Base-by-base conservation (phyloP, 495 filamentous ascomycete genomes). In the Penicillium cinerascens region DNA sequence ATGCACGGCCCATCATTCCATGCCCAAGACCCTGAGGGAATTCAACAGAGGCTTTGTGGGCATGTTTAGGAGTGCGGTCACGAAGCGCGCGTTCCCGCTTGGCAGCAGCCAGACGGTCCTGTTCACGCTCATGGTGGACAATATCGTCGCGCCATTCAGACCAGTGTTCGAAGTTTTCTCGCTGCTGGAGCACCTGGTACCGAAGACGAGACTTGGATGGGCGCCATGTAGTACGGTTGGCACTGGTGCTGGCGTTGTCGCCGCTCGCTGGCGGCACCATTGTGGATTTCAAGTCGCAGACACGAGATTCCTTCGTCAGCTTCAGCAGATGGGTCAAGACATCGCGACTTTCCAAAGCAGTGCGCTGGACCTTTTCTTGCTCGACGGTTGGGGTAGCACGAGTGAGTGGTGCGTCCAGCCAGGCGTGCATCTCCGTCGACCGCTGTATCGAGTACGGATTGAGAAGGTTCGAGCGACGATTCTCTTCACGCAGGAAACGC, bases 401-500 rank as follows among this genome's bases (percentile, higher is more conserved):
- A 13, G 65, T 67, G 35, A 91, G 74, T 6, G 89, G 87, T 49
- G 84, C 79, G 17, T 85, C 78, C 6, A 92, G 79, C 73, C 82
- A 80, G 56, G 71, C 77, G 73, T 76, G 64, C 60, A 75, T 63
- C 22, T 75, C 70, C 16, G 65, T 65, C 17, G 70, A 69, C 33
- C 82, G 85, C 55, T 84, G 81, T 42, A 81, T 68, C 15, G 73
- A 74, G 27, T 80, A 75, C 13, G 85, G 79, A 58, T 89, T 82
- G 20, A 78, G 76, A 20, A 84, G 63, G 25, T 83, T 80, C 3
- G 83, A 75, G 23, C 86, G 81, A n/a, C 81, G 73, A 62, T 84
- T 90, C 48, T 93, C 89, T 49, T 89, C 85, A 21, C 88, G 81
- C 20, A 95, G 72, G 70, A 84, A 92, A 41, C 86, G 82, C 15